Percentiles rank a stretch among this genome's conserved stretches.
Conservation (phyloP, 148 eudicot genomes). For the Tetragonia tetragonoides region DNA sequence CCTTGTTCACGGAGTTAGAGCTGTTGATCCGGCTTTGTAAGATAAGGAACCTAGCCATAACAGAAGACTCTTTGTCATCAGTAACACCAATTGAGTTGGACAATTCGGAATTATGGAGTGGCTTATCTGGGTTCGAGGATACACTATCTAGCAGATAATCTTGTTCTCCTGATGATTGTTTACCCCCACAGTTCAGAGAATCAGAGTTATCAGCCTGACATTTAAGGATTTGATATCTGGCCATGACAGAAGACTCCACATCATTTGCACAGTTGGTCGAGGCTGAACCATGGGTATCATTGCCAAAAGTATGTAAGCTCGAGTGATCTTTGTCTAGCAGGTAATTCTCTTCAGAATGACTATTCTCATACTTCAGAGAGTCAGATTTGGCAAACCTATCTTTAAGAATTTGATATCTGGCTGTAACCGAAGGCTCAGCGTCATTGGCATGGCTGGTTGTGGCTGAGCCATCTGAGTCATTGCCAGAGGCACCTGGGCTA, state of each 20-base stretch:
- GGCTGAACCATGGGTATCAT: conserved; percentile 3
- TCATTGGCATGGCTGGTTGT: conserved; percentile 29
- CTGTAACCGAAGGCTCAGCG: conserved; percentile 51
- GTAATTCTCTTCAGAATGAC: conserved; percentile 9
- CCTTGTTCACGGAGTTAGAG: conserved; percentile 22
- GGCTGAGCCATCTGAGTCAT: conserved; percentile 9
- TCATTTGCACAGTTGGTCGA: conserved; percentile 21
- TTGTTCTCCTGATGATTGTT: conserved; percentile 12
- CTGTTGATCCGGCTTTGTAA: conserved; percentile 45
- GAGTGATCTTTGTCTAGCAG: conserved; percentile 7
- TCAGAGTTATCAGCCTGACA: conserved; percentile 22
- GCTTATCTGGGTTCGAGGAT: not conserved
- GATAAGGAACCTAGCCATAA: conserved; percentile 63
- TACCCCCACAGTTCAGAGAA: not conserved
- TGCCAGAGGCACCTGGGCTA: conserved; percentile 1
- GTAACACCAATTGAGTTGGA: conserved; percentile 30
- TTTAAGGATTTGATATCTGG: conserved; percentile 32
- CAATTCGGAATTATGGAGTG: conserved; percentile 21
- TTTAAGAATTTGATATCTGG: conserved; percentile 53
- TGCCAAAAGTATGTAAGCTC: not conserved
- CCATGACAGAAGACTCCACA: conserved; percentile 46
- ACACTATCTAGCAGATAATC: not conserved
- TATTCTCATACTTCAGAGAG: conserved; percentile 16
- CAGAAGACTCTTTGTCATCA: conserved; percentile 52
- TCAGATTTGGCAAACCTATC: conserved; percentile 33